Percentiles rank a stretch among this genome's conserved stretches.
phyloP scores from a whole-genome alignment of 2,329 filamentous ascomycete genomes.

The Lasiodiplodia hormozganensis region DNA sequence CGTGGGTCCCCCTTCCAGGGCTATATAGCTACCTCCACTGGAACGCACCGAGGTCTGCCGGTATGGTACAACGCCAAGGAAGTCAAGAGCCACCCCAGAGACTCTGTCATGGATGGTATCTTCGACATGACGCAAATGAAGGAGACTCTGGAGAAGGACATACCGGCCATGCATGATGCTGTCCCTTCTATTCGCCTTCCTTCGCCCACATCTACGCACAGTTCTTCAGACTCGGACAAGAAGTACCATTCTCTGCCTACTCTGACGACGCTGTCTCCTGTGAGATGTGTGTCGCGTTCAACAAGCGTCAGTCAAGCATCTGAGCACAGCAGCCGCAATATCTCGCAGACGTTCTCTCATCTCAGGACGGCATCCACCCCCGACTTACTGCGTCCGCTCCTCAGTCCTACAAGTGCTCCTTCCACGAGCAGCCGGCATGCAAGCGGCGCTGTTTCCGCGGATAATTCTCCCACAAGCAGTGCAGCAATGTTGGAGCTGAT shows the following conservation, averaged over 20 bases:
- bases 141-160: not conserved
- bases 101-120: slow-evolving; percentile 11
- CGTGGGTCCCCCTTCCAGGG: not conserved
- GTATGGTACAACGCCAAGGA: slow-evolving; percentile 22
- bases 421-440: slow-evolving; percentile 1
- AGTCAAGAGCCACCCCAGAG: slow-evolving; percentile 4
- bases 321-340: slow-evolving; percentile 26
- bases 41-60: slow-evolving; percentile 16
- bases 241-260: slow-evolving; percentile 19
- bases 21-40: slow-evolving; percentile 22
- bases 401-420: not conserved
- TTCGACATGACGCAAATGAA: slow-evolving; percentile 17
- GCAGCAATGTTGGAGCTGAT: slow-evolving; percentile 24
- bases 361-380: slow-evolving; percentile 21
- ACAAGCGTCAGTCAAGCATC: slow-evolving; percentile 22
- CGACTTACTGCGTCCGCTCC: slow-evolving; percentile 18
- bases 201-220: slow-evolving; percentile 11
- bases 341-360: not conserved
- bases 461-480: slow-evolving; percentile 16
- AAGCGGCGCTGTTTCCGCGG: slow-evolving; percentile 12
- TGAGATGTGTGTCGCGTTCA: slow-evolving; percentile 8
- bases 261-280: slow-evolving; percentile 9
- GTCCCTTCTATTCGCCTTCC: slow-evolving; percentile 25
- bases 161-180: not conserved
- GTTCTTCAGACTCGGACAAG: slow-evolving; percentile 5